Percentiles rank a stretch among this genome's conserved stretches.
These are phyloP conservation scores for Gloeopeniophorella convolvens DNA, from an alignment of 768 basidiomycete genomes.

Conservation along the genomic window DNA sequence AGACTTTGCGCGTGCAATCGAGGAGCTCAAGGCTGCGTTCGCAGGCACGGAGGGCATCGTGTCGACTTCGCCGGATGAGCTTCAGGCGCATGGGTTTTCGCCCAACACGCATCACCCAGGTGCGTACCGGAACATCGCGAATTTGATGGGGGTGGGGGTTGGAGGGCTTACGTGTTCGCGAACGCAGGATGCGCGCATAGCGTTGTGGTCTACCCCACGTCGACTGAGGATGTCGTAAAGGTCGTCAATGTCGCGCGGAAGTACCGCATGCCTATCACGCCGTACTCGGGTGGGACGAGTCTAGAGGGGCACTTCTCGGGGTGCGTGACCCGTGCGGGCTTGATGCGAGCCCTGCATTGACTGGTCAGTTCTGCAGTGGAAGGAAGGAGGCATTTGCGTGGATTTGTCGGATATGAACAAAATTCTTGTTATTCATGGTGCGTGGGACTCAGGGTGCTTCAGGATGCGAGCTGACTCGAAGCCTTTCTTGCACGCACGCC, in stretches of 20 bases:
- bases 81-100: conserved; percentile 26
- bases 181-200: conserved; percentile 40
- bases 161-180: background rate
- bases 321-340: conserved; percentile 41
- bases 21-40: conserved; percentile 21
- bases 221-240: conserved; percentile 76
- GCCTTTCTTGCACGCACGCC: background rate
- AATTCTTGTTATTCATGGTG: conserved; percentile 69
- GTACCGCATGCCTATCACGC: conserved; percentile 68
- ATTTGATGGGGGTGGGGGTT: background rate
- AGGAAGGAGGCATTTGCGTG: conserved; percentile 64
- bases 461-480: background rate
- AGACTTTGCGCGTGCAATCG: conserved; percentile 26
- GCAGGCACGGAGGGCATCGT: conserved; percentile 8
- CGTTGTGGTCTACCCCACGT: conserved; percentile 57
- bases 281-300: conserved; percentile 78
- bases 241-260: conserved; percentile 71
- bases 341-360: background rate
- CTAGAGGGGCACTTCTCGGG: conserved; percentile 72
- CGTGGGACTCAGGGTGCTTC: conserved; percentile 7
- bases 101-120: conserved; percentile 22
- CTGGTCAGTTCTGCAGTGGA: conserved; percentile 6
- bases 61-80: conserved; percentile 20
- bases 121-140: background rate
- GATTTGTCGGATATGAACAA: conserved; percentile 76